Base-by-base conservation (phyloP, 2,329 filamentous ascomycete genomes). In the Tolypocladium paradoxum region DNA sequence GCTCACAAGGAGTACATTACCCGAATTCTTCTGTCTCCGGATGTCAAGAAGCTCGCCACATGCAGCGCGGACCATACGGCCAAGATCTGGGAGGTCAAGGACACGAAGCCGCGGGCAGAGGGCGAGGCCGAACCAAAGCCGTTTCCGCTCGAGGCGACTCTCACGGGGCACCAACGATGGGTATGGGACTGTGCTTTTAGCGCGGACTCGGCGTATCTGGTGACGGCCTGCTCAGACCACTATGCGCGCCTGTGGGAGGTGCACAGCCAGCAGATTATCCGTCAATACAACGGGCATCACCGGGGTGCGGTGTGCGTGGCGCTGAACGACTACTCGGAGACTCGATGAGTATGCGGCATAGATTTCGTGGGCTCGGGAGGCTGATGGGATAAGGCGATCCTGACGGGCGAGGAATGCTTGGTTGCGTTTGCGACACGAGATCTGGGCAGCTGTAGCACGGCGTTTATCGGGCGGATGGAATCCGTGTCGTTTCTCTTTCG, bases 121-220 rank as follows among this genome's bases (percentile, higher is more conserved):
- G 49, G 43, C 50, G 57, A 57, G 22, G 64, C 68, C 20, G 70
- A 73, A 35, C 69, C 76, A 9, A 81, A 77, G 68, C 85, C 76
- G 43, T 93, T 88, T 61, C 87, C 85, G 11, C 80, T 95, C 22
- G 88, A 96, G 70, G 90, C 90, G 3, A 95, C 90, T 1, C 80
- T 96, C 1, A 87, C 87, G 24, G 89, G 88, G 52, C 91, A 96
- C 70, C 91, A 96, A 72, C 84, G 91, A 52, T 96, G 91, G 91
- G 91, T 96, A 1, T 96, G 91, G 91, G 91, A 96, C 68, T 96
- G 91, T 64, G 91, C 91, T 1, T 96, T 96, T 71, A 92, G 87
- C 56, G 91, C 91, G 29, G 91, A 96, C 67, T 91, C 86, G 35
- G 91, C 91, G 0, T 96, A 96, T 64, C 76, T 96, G 7, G 91